Conservation (phyloP, 2,329 filamentous ascomycete species). For the Fusarium temperatum region DNA sequence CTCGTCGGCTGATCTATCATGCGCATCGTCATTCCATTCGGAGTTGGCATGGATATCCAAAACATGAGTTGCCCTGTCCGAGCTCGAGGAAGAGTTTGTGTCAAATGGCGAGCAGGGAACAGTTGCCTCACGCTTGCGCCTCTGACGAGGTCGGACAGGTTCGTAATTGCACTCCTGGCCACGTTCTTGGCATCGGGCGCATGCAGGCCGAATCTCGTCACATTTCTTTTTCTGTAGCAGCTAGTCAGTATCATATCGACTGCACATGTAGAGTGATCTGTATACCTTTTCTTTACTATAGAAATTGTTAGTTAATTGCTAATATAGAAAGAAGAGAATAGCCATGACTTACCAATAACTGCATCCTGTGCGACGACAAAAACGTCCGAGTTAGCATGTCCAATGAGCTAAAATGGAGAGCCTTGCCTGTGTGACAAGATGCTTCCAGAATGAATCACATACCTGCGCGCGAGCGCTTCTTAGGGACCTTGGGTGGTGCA, state of each 20-base stretch:
- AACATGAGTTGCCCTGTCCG: constrained; percentile 26
- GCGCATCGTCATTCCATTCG: constrained; percentile 22
- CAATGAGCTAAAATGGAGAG: background rate
- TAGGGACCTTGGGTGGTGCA: constrained; percentile 66
- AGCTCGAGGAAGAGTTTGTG: constrained; percentile 32
- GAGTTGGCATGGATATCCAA: constrained; percentile 10
- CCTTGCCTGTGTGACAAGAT: constrained; percentile 7
- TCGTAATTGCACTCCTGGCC: constrained; percentile 61
- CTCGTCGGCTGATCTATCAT: constrained; percentile 29
- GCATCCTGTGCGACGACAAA: constrained; percentile 53
- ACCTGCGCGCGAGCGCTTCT: constrained; percentile 63
- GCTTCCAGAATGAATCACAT: constrained; percentile 4
- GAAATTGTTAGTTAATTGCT: constrained; percentile 22
- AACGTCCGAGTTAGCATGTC: constrained; percentile 13
- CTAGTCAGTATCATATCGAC: constrained; percentile 10
- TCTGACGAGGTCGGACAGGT: constrained; percentile 53
- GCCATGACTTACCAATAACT: constrained; percentile 57
- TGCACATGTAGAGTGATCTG: background rate
- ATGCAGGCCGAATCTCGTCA: constrained; percentile 61
- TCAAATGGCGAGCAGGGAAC: constrained; percentile 26
- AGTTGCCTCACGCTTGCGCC: constrained; percentile 46
- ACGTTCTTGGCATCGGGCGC: constrained; percentile 60
- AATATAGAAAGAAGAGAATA: background rate
- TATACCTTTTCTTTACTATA: constrained; percentile 62
- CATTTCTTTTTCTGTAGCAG: constrained; percentile 65